Evolutionary conservation across 257 asterid genomes (phyloP).

Genomic region (Verbascum thapsus): DNA sequence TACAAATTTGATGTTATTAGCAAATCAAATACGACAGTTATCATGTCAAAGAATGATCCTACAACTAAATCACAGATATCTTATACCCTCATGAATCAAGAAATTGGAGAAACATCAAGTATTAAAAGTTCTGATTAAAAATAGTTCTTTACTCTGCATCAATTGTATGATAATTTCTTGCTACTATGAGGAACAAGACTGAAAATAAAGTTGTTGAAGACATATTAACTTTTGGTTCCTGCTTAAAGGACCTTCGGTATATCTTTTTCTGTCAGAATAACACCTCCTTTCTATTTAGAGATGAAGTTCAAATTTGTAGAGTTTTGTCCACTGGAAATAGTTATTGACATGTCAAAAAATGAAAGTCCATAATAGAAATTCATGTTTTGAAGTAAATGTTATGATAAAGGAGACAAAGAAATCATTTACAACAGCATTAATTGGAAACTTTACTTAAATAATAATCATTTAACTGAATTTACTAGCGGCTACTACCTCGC

Average conservation of each 20-base stretch:
- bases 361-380: constrained; percentile 8
- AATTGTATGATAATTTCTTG: constrained; percentile 11
- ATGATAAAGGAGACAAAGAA: constrained; percentile 12
- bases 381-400: constrained; percentile 15
- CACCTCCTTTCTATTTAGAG: constrained; percentile 1
- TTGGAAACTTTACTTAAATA: not conserved
- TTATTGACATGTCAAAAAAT: constrained; percentile 10
- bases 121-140: not conserved
- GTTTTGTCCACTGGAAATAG: constrained; percentile 7
- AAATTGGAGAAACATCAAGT: constrained; percentile 6
- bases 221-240: constrained; percentile 14
- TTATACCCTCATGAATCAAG: not conserved
- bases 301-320: constrained; percentile 8
- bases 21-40: constrained; percentile 5
- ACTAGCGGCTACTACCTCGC: constrained; percentile 63
- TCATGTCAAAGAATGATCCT: constrained; percentile 18
- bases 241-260: not conserved
- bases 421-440: not conserved
- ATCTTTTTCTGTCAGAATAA: not conserved
- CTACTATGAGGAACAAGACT: constrained; percentile 16
- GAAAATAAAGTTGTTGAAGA: constrained; percentile 20
- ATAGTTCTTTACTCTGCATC: not conserved
- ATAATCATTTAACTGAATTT: constrained; percentile 3
- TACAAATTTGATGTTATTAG: constrained; percentile 14
- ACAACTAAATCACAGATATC: constrained; percentile 8